Base-by-base conservation (phyloP, 1,284 basidiomycete genomes). In the Vanrija pseudolonga region DNA sequence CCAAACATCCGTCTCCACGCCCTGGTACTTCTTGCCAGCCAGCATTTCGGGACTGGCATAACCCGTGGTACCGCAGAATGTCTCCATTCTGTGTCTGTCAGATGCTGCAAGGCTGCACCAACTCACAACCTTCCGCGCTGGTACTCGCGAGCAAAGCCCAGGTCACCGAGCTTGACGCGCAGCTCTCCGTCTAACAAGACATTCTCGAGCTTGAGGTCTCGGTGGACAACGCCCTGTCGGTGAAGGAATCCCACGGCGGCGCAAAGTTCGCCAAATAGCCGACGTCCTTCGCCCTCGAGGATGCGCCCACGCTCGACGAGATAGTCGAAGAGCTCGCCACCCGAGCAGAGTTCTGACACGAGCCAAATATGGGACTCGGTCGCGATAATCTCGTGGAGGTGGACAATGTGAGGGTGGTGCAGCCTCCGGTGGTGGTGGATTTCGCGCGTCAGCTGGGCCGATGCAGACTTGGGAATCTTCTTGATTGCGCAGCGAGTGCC, bases 341-440 rank as follows among this genome's bases (percentile, higher is more conserved):
- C 95, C 26, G 86, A 87, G 74, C 96, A 98, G 36, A 98, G 85
- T 72, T 98, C 96, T 15, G 92, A 91, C 51, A 98, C 89, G 63
- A 98, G 91, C 92, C 93, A 98, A 67, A 98, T 96, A 66, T 84
- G 83, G 19, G 84, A 83, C 74, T 98, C 96, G 1, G 96, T 98
- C 14, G 94, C 95, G 68, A 98, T 90, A 68, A 98, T 91, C 76
- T 98, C 96, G 79, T 89, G 97, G 70, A 98, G 86, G 72, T 97
- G 92, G 28, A 92, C 89, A 68, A 98, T 85, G 70, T 97, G 85
- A 0, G 91, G 91, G 69, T 98, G 95, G 71, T 97, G 95, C 8
- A 98, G 83, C 46, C 92, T 86, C 28, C 96, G 88, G 77, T 98
- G 96, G 69, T 98, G 95, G 70, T 98, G 95, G 55, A 98, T 95